These are phyloP conservation scores for Leptographium procerum DNA, from an alignment of 2,329 filamentous ascomycete genomes.

Conservation along the genomic window DNA sequence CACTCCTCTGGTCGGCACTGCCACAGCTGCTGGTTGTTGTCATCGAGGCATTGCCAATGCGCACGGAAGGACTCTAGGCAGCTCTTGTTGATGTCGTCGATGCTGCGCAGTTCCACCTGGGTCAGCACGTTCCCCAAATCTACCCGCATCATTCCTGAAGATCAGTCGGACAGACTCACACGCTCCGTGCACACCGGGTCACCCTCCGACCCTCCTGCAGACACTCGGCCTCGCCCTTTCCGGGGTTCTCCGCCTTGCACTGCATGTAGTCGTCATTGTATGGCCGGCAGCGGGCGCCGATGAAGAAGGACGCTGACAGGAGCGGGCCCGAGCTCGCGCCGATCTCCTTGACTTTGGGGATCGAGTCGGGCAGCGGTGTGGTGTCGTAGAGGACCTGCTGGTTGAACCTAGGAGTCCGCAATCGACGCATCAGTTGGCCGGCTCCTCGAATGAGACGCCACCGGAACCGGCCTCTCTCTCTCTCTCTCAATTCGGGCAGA, in stretches of 20 bases:
- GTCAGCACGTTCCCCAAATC: neutral
- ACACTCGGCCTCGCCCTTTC: slow-evolving; percentile 85
- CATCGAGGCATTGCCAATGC: slow-evolving; percentile 92
- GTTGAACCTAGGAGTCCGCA: slow-evolving; percentile 61
- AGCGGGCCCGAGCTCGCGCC: slow-evolving; percentile 88
- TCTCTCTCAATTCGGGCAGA: neutral
- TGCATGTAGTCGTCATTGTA: slow-evolving; percentile 99
- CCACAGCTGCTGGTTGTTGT: slow-evolving; percentile 97
- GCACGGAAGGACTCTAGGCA: slow-evolving; percentile 83
- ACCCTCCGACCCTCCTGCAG: slow-evolving; percentile 94
- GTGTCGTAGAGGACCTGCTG: slow-evolving; percentile 89
- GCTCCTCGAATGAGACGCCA: neutral
- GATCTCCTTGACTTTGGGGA: slow-evolving; percentile 88
- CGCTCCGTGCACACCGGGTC: slow-evolving; percentile 88
- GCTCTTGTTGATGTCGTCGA: slow-evolving; percentile 92
- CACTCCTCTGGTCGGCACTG: slow-evolving; percentile 83
- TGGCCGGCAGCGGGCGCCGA: slow-evolving; percentile 83
- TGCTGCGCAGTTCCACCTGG: slow-evolving; percentile 33
- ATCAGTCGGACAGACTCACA: slow-evolving; percentile 52
- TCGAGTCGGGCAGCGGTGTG: slow-evolving; percentile 81
- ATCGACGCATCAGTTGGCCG: slow-evolving; percentile 2
- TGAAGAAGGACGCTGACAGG: slow-evolving; percentile 88
- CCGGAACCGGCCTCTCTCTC: neutral
- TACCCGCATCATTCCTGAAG: neutral
- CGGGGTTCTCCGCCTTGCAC: slow-evolving; percentile 92